Base-by-base conservation (phyloP, 108 stramenopile genomes). In the Skeletonema potamos region DNA sequence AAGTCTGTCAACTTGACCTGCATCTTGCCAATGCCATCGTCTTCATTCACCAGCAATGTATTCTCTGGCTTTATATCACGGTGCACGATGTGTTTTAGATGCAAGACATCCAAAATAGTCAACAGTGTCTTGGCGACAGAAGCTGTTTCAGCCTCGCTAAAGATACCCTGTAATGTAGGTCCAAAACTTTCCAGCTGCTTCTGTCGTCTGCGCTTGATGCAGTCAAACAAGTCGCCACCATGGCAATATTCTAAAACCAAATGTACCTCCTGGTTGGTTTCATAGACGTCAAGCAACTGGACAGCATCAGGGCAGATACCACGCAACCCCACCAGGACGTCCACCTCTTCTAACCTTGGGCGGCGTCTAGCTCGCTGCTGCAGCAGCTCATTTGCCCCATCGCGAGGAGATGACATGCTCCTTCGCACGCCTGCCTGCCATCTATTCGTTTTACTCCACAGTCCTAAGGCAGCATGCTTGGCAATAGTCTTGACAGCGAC, bases 31-130 rank as follows among this genome's bases (percentile, higher is more conserved):
- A 81, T 83, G 54, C 57, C 57, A 24, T 76, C 81, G 27, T 86
- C 83, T 22, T 59, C 59, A 26, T 64, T 59, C 2, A 73, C 62
- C 17, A 92, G 64, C 28, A 95, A 51, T 46, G 91, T 90, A 58
- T 97, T 97, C 58, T 97, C 96, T 3, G 93, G 93, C 61, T 97
- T 97, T 34, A 95, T 73, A 81, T 95, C 94, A 0, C 93, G 76
- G 61, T 96, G 93, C 2, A 92, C 90, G 62, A 91, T 83, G 34
- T 82, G 82, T 10, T 58, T 76, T 4, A 27, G 66, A 66, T 93
- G 92, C 37, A 96, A 66, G 54, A 82, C 81, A 10, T 79, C 62
- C 44, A 96, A 55, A 8, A 89, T 89, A 43, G 65, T 64, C 20
- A 95, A 72, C 13, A 97, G 71, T 58, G 87, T 89, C 48, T 78